phyloP scores from a whole-genome alignment of 495 filamentous ascomycete species.

The Neurospora intermedia region DNA sequence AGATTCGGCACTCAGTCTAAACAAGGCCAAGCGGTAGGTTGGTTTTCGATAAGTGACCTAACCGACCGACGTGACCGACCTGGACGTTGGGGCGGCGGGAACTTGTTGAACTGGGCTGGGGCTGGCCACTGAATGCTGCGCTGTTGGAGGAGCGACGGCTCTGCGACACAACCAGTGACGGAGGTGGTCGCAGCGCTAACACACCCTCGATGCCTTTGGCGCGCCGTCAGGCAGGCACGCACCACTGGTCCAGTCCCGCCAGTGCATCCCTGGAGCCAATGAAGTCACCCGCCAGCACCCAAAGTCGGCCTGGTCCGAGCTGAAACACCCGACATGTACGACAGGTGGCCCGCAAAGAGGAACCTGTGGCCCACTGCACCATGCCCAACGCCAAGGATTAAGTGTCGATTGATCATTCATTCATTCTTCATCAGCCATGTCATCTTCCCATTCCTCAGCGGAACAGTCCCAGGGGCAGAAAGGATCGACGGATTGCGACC shows the following conservation, averaged over 20 bases:
- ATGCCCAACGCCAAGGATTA: background rate
- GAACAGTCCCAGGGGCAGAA: background rate
- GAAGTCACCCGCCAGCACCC: background rate
- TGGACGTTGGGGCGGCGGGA: background rate
- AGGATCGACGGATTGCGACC: background rate
- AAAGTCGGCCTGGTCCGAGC: background rate
- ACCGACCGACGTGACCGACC: background rate
- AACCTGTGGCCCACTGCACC: background rate
- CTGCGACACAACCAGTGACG: conserved; percentile 4
- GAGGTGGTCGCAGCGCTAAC: background rate
- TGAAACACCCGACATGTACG: background rate
- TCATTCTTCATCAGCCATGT: background rate
- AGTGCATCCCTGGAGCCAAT: background rate
- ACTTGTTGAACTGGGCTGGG: conserved; percentile 6
- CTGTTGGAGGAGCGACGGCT: conserved; percentile 18
- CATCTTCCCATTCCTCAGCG: background rate
- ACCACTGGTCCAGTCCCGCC: conserved; percentile 10
- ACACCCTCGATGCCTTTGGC: background rate
- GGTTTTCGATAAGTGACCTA: background rate
- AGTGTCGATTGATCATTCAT: background rate
- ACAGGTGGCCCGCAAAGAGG: background rate
- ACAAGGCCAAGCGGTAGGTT: conserved; percentile 1
- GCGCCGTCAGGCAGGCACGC: conserved; percentile 11
- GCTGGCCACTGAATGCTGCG: conserved; percentile 6
- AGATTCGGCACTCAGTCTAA: background rate